A percentile compares a stretch with the other conserved stretches of the same genome.
Evolutionary conservation across 1,284 basidiomycete species (phyloP).

Genomic region (Dichomitus squalens): DNA sequence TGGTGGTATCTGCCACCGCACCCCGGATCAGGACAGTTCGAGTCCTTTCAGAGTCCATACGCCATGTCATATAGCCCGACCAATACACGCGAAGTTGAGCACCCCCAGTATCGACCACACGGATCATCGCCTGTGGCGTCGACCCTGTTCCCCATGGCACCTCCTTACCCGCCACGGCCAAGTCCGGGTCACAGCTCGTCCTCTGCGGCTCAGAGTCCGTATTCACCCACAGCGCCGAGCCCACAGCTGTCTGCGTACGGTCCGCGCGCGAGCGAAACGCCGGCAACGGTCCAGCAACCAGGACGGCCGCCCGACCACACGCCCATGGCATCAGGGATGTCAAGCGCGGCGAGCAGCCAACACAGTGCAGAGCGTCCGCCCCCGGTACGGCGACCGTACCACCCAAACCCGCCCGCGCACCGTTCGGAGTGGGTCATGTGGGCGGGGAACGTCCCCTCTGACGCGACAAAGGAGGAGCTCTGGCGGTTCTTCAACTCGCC

Average conservation of each 20-base stretch:
- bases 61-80: slow-evolving; percentile 35
- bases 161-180: slow-evolving; percentile 4
- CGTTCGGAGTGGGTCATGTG: slow-evolving; percentile 96
- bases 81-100: slow-evolving; percentile 25
- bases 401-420: slow-evolving; percentile 68
- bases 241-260: slow-evolving; percentile 8
- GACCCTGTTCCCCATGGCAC: slow-evolving; percentile 18
- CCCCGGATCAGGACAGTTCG: slow-evolving; percentile 38
- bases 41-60: slow-evolving; percentile 46
- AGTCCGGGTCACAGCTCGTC: slow-evolving; percentile 14
- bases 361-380: slow-evolving; percentile 14
- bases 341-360: slow-evolving; percentile 12
- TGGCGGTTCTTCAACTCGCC: slow-evolving; percentile 80
- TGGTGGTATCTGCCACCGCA: slow-evolving; percentile 57
- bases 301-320: slow-evolving; percentile 19
- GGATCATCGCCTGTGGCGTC: slow-evolving; percentile 19
- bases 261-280: slow-evolving; percentile 6
- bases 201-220: not conserved
- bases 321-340: slow-evolving; percentile 1
- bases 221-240: slow-evolving; percentile 8
- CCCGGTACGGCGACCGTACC: slow-evolving; percentile 41
- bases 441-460: slow-evolving; percentile 87
- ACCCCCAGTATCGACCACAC: slow-evolving; percentile 17
- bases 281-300: slow-evolving; percentile 6
- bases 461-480: slow-evolving; percentile 87